These are phyloP conservation scores for Pleurozium schreberi DNA, from an alignment of 225 moss, liverwort and hornwort genomes.

Conservation along the genomic window DNA sequence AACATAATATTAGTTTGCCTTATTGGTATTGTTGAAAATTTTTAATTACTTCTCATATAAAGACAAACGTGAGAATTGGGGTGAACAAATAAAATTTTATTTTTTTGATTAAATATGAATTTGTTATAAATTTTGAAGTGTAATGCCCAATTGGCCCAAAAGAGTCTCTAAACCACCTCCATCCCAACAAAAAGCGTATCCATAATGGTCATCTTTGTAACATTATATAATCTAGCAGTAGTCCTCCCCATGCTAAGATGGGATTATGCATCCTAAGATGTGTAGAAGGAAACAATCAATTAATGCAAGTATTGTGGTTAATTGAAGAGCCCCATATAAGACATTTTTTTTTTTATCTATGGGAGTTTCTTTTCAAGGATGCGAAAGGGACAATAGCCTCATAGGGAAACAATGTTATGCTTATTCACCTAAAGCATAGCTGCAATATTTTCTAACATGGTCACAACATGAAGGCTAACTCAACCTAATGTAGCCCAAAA, in stretches of 20 bases:
- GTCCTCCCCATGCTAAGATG: no score
- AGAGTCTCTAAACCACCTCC: background rate
- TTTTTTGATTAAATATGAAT: background rate
- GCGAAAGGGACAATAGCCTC: no score
- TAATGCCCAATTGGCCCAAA: background rate
- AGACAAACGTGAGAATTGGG: background rate
- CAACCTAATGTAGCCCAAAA: background rate
- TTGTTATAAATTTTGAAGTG: no score
- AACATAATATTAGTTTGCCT: background rate
- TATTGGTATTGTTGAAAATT: no score
- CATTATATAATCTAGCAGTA: no score
- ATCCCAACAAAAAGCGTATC: background rate
- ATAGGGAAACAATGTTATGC: no score
- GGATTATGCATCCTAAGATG: no score
- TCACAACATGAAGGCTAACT: background rate
- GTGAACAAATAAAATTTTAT: background rate
- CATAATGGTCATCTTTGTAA: background rate
- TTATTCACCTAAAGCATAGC: background rate
- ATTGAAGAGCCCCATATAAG: no score
- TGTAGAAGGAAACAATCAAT: no score
- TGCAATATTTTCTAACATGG: background rate
- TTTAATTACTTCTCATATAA: accelerated
- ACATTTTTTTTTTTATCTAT: no score
- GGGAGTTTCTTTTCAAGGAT: no score
- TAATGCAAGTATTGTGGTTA: no score